Evolutionary conservation across 306 rosid genomes (phyloP).

Genomic region (Corylus heterophylla): DNA sequence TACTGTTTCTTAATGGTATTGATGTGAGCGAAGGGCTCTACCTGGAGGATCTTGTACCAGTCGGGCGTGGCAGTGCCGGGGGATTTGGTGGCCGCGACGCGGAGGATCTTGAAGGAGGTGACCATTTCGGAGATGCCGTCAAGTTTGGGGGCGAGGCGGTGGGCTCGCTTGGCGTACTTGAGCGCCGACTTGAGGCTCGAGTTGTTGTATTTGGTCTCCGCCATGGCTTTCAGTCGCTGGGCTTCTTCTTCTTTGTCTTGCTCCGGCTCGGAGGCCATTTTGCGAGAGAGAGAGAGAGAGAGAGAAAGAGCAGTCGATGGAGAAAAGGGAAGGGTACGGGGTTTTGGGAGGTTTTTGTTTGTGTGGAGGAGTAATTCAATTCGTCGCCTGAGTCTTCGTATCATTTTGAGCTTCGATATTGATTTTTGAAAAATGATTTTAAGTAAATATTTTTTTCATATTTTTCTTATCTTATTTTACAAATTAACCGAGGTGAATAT

Average conservation of each 20-base stretch:
- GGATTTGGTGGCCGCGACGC: slow-evolving; percentile 23
- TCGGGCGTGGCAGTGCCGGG: slow-evolving; percentile 23
- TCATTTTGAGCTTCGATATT: too few relatives aligned
- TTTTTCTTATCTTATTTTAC: too few relatives aligned
- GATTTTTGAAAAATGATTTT: too few relatives aligned
- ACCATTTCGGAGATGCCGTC: slow-evolving; percentile 53
- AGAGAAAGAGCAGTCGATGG: background rate
- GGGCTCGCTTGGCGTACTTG: slow-evolving; percentile 64
- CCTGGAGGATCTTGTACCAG: slow-evolving; percentile 65
- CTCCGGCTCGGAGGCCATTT: slow-evolving; percentile 41
- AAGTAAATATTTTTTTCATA: too few relatives aligned
- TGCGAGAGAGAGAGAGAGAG: background rate
- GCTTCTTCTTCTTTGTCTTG: slow-evolving; percentile 50
- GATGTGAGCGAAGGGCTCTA: slow-evolving; percentile 60
- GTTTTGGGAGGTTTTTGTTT: background rate
- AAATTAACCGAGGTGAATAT: too few relatives aligned
- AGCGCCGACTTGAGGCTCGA: slow-evolving; percentile 60
- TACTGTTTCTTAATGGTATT: slow-evolving; percentile 59
- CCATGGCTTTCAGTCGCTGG: slow-evolving; percentile 41
- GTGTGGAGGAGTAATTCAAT: too few relatives aligned
- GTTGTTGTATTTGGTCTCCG: slow-evolving; percentile 51
- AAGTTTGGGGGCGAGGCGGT: slow-evolving; percentile 48
- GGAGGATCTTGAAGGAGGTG: slow-evolving; percentile 65
- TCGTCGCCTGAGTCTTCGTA: too few relatives aligned
- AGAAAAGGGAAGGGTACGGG: background rate